Evolutionary conservation across 768 basidiomycete species (phyloP).

Genomic region (Amyloporia xantha): DNA sequence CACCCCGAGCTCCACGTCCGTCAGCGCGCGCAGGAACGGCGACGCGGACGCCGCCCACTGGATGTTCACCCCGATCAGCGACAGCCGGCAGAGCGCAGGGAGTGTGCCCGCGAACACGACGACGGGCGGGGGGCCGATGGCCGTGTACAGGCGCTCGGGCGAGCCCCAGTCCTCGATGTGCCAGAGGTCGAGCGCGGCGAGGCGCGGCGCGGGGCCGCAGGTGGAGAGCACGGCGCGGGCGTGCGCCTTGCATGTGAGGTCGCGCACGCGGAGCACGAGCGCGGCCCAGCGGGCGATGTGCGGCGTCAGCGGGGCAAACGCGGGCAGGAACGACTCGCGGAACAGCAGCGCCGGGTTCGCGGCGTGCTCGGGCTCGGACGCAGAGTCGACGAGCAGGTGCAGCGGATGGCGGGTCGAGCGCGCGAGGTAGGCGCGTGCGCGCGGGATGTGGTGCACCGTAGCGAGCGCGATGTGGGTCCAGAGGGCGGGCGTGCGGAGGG

Average conservation of each 20-base stretch:
- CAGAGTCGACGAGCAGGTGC: conserved; percentile 54
- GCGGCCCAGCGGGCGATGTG: conserved; percentile 49
- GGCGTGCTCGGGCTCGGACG: conserved; percentile 40
- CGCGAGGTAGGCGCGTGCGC: conserved; percentile 42
- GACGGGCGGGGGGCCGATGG: conserved; percentile 54
- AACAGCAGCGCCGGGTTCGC: conserved; percentile 46
- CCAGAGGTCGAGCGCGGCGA: conserved; percentile 57
- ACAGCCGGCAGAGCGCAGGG: conserved; percentile 47
- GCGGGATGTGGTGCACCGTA: conserved; percentile 40
- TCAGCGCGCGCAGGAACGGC: conserved; percentile 44
- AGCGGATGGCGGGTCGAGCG: conserved; percentile 25
- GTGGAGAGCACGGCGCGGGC: conserved; percentile 44
- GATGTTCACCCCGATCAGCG: conserved; percentile 60
- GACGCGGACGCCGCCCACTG: conserved; percentile 51
- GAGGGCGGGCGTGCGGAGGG: conserved; percentile 22
- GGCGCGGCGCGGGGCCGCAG: conserved; percentile 47
- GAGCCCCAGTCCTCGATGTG: conserved; percentile 55
- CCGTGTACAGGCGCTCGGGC: conserved; percentile 43
- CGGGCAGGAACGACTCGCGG: conserved; percentile 38
- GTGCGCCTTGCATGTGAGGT: conserved; percentile 48
- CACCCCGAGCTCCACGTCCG: conserved; percentile 50
- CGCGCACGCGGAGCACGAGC: conserved; percentile 54
- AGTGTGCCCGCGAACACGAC: conserved; percentile 47
- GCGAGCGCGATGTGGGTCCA: conserved; percentile 52
- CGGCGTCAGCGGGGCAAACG: conserved; percentile 30